A percentile compares a stretch with the other conserved stretches of the same genome.
phyloP scores from a whole-genome alignment of 2,329 filamentous ascomycete genomes.

The Cladosporium sp. region DNA sequence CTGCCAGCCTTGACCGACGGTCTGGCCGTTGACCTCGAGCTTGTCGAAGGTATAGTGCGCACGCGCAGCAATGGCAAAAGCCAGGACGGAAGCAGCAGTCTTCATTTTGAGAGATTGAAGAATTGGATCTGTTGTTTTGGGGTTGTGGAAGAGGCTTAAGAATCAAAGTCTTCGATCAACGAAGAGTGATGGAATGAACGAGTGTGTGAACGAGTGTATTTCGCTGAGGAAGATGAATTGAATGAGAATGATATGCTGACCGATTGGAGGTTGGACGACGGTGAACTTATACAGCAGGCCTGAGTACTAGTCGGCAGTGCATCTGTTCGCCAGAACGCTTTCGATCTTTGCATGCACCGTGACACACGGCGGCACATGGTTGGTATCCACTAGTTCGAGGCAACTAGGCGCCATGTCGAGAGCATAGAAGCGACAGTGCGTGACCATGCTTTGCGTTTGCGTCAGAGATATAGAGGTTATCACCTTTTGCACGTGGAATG shows the following conservation, averaged over 20 bases:
- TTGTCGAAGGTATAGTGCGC: constrained; percentile 35
- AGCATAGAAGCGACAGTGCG: not conserved
- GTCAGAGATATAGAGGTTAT: constrained; percentile 7
- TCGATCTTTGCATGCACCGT: not conserved
- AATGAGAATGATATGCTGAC: not conserved
- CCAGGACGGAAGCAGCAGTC: constrained; percentile 25
- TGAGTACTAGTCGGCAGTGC: not conserved
- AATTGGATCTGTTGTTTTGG: not conserved
- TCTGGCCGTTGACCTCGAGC: constrained; percentile 40
- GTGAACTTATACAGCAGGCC: not conserved
- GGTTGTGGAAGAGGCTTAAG: not conserved
- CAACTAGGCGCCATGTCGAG: constrained; percentile 2
- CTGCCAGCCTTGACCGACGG: constrained; percentile 37
- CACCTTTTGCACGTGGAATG: not conserved
- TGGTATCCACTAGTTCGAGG: not conserved
- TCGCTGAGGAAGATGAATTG: not conserved
- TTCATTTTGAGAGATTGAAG: constrained; percentile 30
- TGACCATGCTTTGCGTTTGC: not conserved
- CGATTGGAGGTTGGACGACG: not conserved
- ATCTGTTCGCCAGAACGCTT: not conserved
- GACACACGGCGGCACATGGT: not conserved
- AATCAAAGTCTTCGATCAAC: constrained; percentile 11
- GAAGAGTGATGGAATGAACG: constrained; percentile 5
- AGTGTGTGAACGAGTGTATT: constrained; percentile 7
- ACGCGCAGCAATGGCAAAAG: constrained; percentile 27